Percentiles rank a stretch among this genome's conserved stretches.
phyloP scores from a whole-genome alignment of 495 filamentous ascomycete genomes.

The Penicillium manginii region DNA sequence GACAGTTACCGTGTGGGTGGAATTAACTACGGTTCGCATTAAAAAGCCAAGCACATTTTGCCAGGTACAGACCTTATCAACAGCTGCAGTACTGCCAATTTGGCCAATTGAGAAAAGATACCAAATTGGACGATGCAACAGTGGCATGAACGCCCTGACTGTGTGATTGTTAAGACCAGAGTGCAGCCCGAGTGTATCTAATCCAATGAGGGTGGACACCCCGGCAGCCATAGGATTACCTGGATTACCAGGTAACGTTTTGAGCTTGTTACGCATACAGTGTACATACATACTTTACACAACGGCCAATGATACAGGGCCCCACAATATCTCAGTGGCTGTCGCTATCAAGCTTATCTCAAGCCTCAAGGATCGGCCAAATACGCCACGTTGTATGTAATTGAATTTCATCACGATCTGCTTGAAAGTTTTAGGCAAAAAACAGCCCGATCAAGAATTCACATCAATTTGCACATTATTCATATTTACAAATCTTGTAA shows the following conservation, averaged over 20 bases:
- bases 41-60: too few species aligned
- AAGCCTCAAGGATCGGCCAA: background rate
- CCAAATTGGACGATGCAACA: background rate
- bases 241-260: too few species aligned
- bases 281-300: background rate
- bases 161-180: background rate
- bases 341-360: slow-evolving; percentile 3
- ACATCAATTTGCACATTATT: too few species aligned
- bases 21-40: background rate
- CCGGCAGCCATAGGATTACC: background rate
- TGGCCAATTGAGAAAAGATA: too few species aligned
- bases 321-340: background rate
- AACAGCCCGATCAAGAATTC: too few species aligned
- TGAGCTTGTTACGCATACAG: background rate
- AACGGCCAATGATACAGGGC: background rate
- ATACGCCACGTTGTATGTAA: background rate
- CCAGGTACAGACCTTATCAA: too few species aligned
- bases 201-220: too few species aligned
- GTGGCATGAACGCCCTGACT: background rate
- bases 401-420: background rate
- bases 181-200: background rate
- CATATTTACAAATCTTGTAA: too few species aligned
- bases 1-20: background rate
- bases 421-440: background rate
- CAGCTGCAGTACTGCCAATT: too few species aligned